These are phyloP conservation scores for Gnomoniopsis sp. DNA, from an alignment of 2,329 filamentous ascomycete species.

Conservation along the genomic window DNA sequence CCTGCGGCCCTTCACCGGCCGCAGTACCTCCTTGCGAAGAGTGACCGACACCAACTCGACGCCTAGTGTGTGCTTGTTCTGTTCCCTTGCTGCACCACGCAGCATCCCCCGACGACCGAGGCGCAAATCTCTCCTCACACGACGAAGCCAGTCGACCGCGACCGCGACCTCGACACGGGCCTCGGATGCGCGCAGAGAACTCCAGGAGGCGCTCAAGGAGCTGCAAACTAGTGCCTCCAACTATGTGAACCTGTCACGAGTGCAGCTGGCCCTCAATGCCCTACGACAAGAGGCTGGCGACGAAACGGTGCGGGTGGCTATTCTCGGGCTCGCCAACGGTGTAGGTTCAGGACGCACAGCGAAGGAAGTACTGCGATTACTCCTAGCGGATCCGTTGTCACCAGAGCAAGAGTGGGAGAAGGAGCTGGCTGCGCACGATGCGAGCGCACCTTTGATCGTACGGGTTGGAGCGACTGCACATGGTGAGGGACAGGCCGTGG, in stretches of 20 bases:
- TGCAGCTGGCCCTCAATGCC: slow-evolving; percentile 69
- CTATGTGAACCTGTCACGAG: slow-evolving; percentile 63
- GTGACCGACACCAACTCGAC: slow-evolving; percentile 4
- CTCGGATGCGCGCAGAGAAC: slow-evolving; percentile 43
- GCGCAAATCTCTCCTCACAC: slow-evolving; percentile 17
- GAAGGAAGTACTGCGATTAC: slow-evolving; percentile 62
- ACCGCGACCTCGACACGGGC: not conserved
- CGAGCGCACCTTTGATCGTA: slow-evolving; percentile 59
- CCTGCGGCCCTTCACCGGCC: slow-evolving; percentile 23
- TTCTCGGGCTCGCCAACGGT: slow-evolving; percentile 45
- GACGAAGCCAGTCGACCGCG: slow-evolving; percentile 24
- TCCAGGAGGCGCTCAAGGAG: slow-evolving; percentile 56
- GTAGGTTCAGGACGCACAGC: slow-evolving; percentile 45
- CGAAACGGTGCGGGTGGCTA: slow-evolving; percentile 57
- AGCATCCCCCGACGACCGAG: slow-evolving; percentile 6
- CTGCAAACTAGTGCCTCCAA: slow-evolving; percentile 60
- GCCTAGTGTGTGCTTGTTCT: slow-evolving; percentile 29
- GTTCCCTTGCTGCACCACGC: slow-evolving; percentile 24
- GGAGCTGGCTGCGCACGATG: slow-evolving; percentile 50
- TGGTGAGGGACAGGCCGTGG: slow-evolving; percentile 23
- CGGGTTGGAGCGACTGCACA: slow-evolving; percentile 42
- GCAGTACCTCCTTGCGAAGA: slow-evolving; percentile 14
- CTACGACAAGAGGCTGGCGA: slow-evolving; percentile 53
- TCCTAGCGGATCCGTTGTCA: slow-evolving; percentile 68
- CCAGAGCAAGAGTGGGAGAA: slow-evolving; percentile 64